These are phyloP conservation scores for Hyphodiscus hymeniophilus DNA, from an alignment of 495 filamentous ascomycete genomes.

Conservation along the genomic window DNA sequence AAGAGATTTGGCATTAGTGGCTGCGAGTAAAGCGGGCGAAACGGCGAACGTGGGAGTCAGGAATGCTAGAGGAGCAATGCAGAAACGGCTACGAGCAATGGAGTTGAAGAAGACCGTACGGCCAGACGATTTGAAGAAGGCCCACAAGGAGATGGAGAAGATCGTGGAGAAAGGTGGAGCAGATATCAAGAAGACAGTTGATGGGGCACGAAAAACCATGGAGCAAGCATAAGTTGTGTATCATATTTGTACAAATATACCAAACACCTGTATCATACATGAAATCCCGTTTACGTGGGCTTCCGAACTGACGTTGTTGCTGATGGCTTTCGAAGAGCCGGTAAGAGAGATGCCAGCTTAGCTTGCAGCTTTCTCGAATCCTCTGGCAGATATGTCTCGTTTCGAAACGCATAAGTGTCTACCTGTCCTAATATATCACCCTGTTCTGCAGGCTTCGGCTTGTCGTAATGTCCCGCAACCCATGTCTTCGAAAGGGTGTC, in stretches of 20 bases:
- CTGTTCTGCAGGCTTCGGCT: constrained; percentile 22
- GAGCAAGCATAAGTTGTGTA: constrained; percentile 27
- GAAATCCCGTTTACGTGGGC: neutral
- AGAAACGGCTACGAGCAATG: constrained; percentile 57
- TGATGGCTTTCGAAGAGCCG: neutral
- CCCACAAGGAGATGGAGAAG: constrained; percentile 65
- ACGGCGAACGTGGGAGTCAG: constrained; percentile 43
- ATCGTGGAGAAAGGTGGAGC: constrained; percentile 59
- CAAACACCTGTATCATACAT: constrained; percentile 1
- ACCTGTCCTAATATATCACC: constrained; percentile 27
- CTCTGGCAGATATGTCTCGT: constrained; percentile 30
- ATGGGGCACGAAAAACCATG: constrained; percentile 52
- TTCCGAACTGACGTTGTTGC: neutral
- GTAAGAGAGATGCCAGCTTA: constrained; percentile 28
- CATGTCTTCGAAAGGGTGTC: constrained; percentile 30
- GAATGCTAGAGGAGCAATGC: constrained; percentile 47
- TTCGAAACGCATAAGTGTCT: constrained; percentile 26
- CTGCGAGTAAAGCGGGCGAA: constrained; percentile 54
- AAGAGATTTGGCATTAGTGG: constrained; percentile 41
- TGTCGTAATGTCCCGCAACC: constrained; percentile 34
- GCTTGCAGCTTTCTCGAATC: constrained; percentile 25
- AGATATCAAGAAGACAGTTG: constrained; percentile 61
- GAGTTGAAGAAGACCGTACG: constrained; percentile 45
- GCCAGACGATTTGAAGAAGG: constrained; percentile 60
- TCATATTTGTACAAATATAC: constrained; percentile 21